Evolutionary conservation across 495 filamentous ascomycete genomes (phyloP).

Genomic region (Xylaria longipes): DNA sequence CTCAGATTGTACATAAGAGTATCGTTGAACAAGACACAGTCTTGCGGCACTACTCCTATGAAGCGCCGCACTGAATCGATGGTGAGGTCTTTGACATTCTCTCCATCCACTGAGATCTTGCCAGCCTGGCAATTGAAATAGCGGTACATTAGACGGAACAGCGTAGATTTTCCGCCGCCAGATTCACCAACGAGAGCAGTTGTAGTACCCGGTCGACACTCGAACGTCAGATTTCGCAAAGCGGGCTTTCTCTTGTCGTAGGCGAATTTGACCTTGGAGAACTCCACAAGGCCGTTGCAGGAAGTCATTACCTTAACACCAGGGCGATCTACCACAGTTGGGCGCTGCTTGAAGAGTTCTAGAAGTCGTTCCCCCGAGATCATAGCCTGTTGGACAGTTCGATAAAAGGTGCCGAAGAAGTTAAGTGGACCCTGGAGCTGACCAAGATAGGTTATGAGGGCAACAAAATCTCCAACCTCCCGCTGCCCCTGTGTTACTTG

Average conservation of each 20-base stretch:
- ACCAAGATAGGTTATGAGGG: conserved; percentile 84
- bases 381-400: conserved; percentile 93
- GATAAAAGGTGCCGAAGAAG: conserved; percentile 98
- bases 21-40: conserved; percentile 97
- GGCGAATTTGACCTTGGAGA: conserved; percentile 85
- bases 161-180: conserved; percentile 94
- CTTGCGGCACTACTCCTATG: conserved; percentile 96
- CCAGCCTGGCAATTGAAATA: conserved; percentile 87
- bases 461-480: conserved; percentile 79
- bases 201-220: conserved; percentile 85
- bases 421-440: conserved; percentile 93
- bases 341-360: conserved; percentile 88
- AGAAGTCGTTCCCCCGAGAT: conserved; percentile 95
- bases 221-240: conserved; percentile 79
- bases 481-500: conserved; percentile 78
- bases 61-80: conserved; percentile 90
- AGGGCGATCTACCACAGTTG: conserved; percentile 79
- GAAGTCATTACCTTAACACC: conserved; percentile 55
- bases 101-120: conserved; percentile 80
- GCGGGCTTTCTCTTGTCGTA: conserved; percentile 91
- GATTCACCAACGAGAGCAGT: conserved; percentile 96
- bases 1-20: conserved; percentile 94
- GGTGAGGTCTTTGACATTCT: conserved; percentile 82
- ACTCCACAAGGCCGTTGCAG: conserved; percentile 83
- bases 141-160: conserved; percentile 94